Conservation (phyloP, 345 rosid genomes). For the Zanthoxylum bungeanum region DNA sequence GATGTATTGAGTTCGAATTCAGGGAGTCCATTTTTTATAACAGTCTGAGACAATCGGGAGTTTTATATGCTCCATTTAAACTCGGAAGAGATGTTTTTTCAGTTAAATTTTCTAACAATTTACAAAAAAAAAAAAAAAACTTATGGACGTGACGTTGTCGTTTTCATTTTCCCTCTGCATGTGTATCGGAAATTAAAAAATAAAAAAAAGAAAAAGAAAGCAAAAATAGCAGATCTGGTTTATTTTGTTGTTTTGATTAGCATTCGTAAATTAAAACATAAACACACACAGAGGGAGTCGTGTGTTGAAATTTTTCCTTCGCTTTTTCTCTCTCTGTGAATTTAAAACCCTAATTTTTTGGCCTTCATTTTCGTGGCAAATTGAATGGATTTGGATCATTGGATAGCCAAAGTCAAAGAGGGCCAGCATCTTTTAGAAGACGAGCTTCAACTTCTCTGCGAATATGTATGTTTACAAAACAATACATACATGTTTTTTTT, state of each 20-base stretch:
- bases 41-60: no score
- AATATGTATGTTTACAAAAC: slow-evolving; percentile 49
- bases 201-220: neutral
- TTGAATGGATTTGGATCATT: slow-evolving; percentile 96
- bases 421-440: slow-evolving; percentile 91
- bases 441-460: slow-evolving; percentile 99
- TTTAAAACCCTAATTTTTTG: slow-evolving; percentile 9
- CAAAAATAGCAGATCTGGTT: slow-evolving; percentile 9
- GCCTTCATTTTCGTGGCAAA: neutral
- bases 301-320: neutral
- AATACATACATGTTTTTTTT: neutral
- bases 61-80: no score
- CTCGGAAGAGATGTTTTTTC: no score
- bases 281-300: neutral
- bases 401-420: slow-evolving; percentile 95
- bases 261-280: neutral
- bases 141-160: no score
- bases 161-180: neutral
- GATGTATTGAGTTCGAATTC: no score
- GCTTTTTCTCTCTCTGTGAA: neutral
- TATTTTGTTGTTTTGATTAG: neutral
- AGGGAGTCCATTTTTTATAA: no score
- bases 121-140: neutral
- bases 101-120: no score
- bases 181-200: neutral